A percentile compares a stretch with the other conserved stretches of the same genome.
phyloP scores from a whole-genome alignment of 2,329 filamentous ascomycete genomes.

The Sclerotinia spermophila region DNA sequence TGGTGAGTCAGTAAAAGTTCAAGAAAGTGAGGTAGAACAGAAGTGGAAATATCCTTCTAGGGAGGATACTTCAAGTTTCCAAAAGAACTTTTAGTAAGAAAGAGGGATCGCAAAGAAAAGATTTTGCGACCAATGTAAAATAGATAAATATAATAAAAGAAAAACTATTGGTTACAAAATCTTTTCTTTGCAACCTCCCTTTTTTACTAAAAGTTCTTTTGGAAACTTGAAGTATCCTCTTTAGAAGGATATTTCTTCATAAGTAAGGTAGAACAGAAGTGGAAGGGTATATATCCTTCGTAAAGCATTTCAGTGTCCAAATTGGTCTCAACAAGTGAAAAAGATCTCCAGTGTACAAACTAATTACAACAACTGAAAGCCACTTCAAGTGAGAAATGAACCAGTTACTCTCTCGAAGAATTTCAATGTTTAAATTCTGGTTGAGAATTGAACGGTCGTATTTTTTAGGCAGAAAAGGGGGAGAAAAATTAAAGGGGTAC shows the following conservation, averaged over 20 bases:
- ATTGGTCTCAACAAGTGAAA: neutral
- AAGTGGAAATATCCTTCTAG: neutral
- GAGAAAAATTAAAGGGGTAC: slow-evolving; percentile 16
- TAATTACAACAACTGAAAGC: neutral
- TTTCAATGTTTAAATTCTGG: neutral
- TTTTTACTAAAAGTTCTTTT: too few relatives aligned
- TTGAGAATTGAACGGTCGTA: neutral
- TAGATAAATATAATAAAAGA: too few relatives aligned
- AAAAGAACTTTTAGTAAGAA: too few relatives aligned
- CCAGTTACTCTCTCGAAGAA: neutral
- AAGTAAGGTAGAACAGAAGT: too few relatives aligned
- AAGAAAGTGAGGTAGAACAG: neutral
- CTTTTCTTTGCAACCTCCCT: too few relatives aligned
- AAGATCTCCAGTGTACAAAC: neutral
- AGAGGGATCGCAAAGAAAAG: too few relatives aligned
- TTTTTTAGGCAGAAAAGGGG: neutral
- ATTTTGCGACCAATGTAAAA: too few relatives aligned
- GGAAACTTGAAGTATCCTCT: too few relatives aligned
- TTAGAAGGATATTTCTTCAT: too few relatives aligned
- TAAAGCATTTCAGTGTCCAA: neutral
- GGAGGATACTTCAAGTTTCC: too few relatives aligned
- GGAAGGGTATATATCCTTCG: neutral
- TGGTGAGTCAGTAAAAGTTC: neutral
- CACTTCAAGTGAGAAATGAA: neutral
- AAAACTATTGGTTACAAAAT: too few relatives aligned